Evolutionary conservation across 2,329 filamentous ascomycete species (phyloP), one percentile per base, ranked within the genome.

Genomic region (Trichoderma atroviride): DNA sequence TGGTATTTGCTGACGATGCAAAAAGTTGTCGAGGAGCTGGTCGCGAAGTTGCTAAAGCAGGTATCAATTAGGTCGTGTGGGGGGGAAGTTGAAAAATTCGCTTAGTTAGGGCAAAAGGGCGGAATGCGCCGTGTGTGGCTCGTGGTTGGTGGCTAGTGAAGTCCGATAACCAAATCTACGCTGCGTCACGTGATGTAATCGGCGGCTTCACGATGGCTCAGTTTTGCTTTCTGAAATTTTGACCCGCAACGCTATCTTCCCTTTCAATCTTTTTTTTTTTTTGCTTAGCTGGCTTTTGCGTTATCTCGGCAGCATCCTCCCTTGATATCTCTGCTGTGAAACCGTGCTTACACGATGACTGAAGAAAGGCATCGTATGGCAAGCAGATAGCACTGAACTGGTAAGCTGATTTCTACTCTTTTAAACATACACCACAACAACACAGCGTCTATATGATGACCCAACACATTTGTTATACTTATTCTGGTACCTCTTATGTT

Each of bases 401-500:
- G 81, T 83, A 82, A 81, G 81, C 75, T 69, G 53, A 59, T 31
- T 14, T 71, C 55, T 67, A 68, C 70, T 13, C 66, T 66, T 66
- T 65, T 53, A 19, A n/a, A 47, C 6, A 52, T 6, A 40, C 29
- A 57, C 52, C 9, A 9, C 35, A n/a, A 69, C 64, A 69, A 53
- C 55, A 40, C n/a, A 9, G 14, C 27, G 29, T 55, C 35, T 52
- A 76, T 75, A 87, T 93, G 92, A 95, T 94, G 92, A 95, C 87
- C 89, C 47, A 77, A 80, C 79, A 85, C 85, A 83, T 84, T 85
- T 83, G 76, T 82, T 81, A 82, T 56, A 55, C 52, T 84, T 83
- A 91, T 94, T 96, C 92, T 97, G 93, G 93, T 94, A 97, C 93
- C 94, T 97, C 94, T 97, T 96, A 93, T 93, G 88, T 92, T 91